These are phyloP conservation scores for Penicillium lividum DNA, from an alignment of 495 filamentous ascomycete species.

Conservation along the genomic window DNA sequence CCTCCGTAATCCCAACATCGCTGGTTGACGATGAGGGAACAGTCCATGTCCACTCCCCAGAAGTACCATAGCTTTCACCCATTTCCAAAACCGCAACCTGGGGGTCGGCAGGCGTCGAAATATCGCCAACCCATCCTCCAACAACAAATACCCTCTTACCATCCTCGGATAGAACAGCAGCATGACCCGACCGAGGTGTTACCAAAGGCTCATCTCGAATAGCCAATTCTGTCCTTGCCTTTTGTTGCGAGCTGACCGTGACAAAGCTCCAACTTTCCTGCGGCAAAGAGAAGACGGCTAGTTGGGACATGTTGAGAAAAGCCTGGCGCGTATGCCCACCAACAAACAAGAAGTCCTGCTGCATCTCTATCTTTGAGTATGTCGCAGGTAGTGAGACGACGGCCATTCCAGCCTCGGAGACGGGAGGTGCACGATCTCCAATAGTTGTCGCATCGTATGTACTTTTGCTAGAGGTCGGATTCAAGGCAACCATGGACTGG, in stretches of 20 bases:
- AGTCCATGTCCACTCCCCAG: conserved; percentile 72
- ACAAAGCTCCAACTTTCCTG: conserved; percentile 85
- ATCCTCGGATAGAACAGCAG: conserved; percentile 74
- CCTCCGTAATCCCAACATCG: conserved; percentile 43
- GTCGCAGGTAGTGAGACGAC: conserved; percentile 71
- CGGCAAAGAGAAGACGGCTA: conserved; percentile 83
- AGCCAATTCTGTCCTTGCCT: conserved; percentile 49
- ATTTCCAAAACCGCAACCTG: conserved; percentile 76
- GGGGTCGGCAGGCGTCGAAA: conserved; percentile 69
- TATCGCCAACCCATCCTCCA: conserved; percentile 90
- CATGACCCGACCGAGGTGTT: conserved; percentile 85
- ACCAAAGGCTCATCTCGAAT: conserved; percentile 43
- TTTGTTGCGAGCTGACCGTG: conserved; percentile 51
- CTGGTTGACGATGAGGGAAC: conserved; percentile 49
- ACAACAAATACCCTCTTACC: conserved; percentile 72
- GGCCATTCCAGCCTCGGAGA: conserved; percentile 84
- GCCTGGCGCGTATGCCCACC: conserved; percentile 82
- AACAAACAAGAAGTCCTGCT: conserved; percentile 76
- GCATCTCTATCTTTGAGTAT: conserved; percentile 54
- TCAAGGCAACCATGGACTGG: conserved; percentile 62
- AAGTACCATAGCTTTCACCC: conserved; percentile 67
- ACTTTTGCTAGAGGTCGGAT: conserved; percentile 15
- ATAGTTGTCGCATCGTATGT: conserved; percentile 42
- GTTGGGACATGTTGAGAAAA: conserved; percentile 90
- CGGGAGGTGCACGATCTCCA: conserved; percentile 58